Evolutionary conservation across 805 yeast species (phyloP).

Genomic region (Wickerhamiella galacta): DNA sequence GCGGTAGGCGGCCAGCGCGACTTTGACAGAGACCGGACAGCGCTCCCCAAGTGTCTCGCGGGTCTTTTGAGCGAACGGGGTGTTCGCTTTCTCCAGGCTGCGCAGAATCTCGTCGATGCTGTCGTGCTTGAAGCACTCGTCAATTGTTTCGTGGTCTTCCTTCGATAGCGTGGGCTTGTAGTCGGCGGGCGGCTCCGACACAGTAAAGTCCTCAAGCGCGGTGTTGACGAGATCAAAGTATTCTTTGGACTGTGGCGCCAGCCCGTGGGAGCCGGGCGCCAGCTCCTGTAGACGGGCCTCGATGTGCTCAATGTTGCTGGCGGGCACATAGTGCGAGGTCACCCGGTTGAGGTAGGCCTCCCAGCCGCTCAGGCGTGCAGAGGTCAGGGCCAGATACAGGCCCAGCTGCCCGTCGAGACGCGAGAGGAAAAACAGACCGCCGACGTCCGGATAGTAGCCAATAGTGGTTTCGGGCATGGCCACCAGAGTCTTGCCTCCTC

Average conservation of each 20-base stretch:
- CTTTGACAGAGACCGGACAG: constrained; percentile 65
- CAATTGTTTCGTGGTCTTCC: constrained; percentile 47
- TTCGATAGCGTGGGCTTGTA: constrained; percentile 37
- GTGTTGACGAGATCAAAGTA: constrained; percentile 38
- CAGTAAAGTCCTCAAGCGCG: constrained; percentile 63
- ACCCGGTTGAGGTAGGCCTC: constrained; percentile 74
- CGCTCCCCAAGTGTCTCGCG: constrained; percentile 40
- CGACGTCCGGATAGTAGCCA: constrained; percentile 94
- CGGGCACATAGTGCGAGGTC: constrained; percentile 78
- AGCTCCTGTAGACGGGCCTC: constrained; percentile 49
- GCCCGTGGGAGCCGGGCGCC: constrained; percentile 21
- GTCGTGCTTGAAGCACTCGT: constrained; percentile 41
- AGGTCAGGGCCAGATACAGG: constrained; percentile 72
- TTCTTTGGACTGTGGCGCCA: constrained; percentile 10
- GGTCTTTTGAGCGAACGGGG: constrained; percentile 49
- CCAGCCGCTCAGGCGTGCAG: constrained; percentile 55
- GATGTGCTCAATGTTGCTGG: constrained; percentile 44
- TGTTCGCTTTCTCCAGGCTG: constrained; percentile 36
- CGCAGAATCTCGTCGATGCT: constrained; percentile 38
- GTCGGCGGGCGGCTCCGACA: constrained; percentile 33
- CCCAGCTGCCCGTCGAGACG: constrained; percentile 71
- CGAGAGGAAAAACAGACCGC: constrained; percentile 78
- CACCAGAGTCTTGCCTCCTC: constrained; percentile 77
- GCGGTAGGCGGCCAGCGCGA: constrained; percentile 52
- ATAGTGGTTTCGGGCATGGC: constrained; percentile 98